These are phyloP conservation scores for Westerdykella ornata DNA, from an alignment of 2,329 filamentous ascomycete species.

Conservation along the genomic window DNA sequence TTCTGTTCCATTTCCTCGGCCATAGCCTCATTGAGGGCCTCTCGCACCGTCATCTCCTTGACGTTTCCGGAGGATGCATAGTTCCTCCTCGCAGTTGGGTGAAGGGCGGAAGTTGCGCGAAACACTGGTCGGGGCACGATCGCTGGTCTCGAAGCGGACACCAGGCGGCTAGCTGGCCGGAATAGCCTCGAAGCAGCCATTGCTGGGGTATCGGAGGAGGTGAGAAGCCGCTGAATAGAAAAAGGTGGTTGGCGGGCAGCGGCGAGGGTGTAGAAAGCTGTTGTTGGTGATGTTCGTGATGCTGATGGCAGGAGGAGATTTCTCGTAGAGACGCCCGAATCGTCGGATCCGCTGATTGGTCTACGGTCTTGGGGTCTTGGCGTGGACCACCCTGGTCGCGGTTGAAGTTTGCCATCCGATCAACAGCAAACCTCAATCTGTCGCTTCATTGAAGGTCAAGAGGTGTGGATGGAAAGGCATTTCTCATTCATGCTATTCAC, in stretches of 20 bases:
- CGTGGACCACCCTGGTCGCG: not conserved
- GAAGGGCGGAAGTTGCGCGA: slow-evolving; percentile 43
- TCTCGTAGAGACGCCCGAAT: slow-evolving; percentile 4
- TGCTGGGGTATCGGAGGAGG: slow-evolving; percentile 9
- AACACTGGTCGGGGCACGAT: slow-evolving; percentile 49
- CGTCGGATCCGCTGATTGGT: not conserved
- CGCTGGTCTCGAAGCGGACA: slow-evolving; percentile 50
- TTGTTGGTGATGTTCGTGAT: slow-evolving; percentile 14
- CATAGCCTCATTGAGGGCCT: slow-evolving; percentile 95
- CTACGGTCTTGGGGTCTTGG: slow-evolving; percentile 2
- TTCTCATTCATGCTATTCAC: no score
- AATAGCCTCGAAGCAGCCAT: slow-evolving; percentile 58
- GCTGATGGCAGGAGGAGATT: slow-evolving; percentile 16
- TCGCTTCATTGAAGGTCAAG: no score
- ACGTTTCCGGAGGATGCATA: slow-evolving; percentile 56
- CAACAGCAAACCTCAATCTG: no score
- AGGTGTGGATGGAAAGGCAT: no score
- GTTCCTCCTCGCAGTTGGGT: slow-evolving; percentile 45
- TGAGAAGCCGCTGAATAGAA: slow-evolving; percentile 14
- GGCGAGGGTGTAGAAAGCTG: slow-evolving; percentile 11
- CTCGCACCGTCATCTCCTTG: slow-evolving; percentile 95
- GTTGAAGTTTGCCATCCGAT: not conserved
- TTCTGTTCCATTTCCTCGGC: slow-evolving; percentile 94
- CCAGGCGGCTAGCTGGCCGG: slow-evolving; percentile 57
- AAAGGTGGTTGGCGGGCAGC: slow-evolving; percentile 23